Evolutionary conservation across 306 rosid species (phyloP).

Genomic region (Inga oerstediana): DNA sequence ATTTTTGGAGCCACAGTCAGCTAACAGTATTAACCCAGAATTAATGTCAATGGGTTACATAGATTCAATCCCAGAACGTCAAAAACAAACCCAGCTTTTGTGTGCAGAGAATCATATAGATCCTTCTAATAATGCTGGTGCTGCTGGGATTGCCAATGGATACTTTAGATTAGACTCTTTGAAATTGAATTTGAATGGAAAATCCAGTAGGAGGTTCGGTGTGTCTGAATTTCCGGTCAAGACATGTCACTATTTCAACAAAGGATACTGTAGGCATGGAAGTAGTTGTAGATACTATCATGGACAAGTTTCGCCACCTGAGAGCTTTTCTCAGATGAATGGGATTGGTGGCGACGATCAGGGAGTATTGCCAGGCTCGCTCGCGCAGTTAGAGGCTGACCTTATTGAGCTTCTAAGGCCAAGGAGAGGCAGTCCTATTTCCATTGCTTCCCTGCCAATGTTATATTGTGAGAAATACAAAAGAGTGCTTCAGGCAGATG

Average conservation of each 20-base stretch:
- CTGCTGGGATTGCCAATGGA: background rate
- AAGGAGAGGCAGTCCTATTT: background rate
- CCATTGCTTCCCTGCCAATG: slow-evolving; percentile 2
- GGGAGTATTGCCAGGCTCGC: background rate
- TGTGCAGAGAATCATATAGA: background rate
- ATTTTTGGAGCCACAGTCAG: background rate
- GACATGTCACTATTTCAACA: background rate
- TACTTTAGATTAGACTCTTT: background rate
- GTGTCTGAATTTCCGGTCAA: background rate
- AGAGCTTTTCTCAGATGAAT: background rate
- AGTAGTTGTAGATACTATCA: background rate
- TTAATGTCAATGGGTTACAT: background rate
- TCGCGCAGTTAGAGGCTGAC: background rate
- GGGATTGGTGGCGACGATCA: background rate
- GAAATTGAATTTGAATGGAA: background rate
- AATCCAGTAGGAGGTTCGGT: background rate
- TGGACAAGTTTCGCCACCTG: background rate
- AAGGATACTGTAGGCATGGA: slow-evolving; percentile 9
- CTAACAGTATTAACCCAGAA: background rate
- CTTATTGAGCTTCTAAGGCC: background rate
- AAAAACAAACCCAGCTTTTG: background rate
- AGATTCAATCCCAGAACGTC: background rate
- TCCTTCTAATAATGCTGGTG: background rate
- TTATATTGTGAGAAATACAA: background rate
- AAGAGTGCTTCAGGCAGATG: background rate